Base-by-base conservation (phyloP, 371 early-diverging fungal species). In the Mortierella sp. region DNA sequence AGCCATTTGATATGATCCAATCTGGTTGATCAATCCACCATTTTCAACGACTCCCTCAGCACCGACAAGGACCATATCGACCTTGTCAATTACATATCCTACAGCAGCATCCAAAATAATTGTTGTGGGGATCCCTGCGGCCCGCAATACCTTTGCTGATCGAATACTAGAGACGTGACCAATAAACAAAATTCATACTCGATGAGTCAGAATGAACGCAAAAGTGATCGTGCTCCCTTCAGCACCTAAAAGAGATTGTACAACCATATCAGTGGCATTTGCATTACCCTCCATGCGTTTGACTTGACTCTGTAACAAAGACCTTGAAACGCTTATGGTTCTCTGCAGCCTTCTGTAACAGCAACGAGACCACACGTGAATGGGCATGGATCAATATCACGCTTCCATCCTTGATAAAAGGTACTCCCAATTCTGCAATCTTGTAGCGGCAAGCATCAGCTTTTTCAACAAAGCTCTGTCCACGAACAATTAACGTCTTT, bases 1-100 rank as follows among this genome's bases (percentile, higher is more conserved):
- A 9, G 98, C 96, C 76, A 98, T 90, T 84, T 96, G 97, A 76
- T 96, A 97, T 15, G 95, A 95, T 37, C 96, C 96, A 75, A 95
- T 91, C 85, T 95, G 94, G 82, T 98, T 99, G 75, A 99, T 94
- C 55, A 99, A 81, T 7, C 99, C 99, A 34, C 99, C 99, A 76
- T 97, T 99, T 84, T 97, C 96, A 7, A 96, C 96, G 3, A 99
- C 96, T 42, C 96, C 99, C 85, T 99, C 99, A 15, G 98, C 99
- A 9, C 99, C 99, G 35, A 97, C 97, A 72, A 98, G 89, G 0
- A 97, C 96, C 89, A 95, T 87, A 78, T 97, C 96, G 19, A 97
- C 95, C 80, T 95, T 92, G 72, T 94, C 95, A 89, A 99, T 96
- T 65, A 96, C 89, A 83, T 94, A 96, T 37, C 95, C 98, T 3